These are phyloP conservation scores for Ceratocystis variospora DNA, from an alignment of 2,329 filamentous ascomycete species.

Conservation along the genomic window DNA sequence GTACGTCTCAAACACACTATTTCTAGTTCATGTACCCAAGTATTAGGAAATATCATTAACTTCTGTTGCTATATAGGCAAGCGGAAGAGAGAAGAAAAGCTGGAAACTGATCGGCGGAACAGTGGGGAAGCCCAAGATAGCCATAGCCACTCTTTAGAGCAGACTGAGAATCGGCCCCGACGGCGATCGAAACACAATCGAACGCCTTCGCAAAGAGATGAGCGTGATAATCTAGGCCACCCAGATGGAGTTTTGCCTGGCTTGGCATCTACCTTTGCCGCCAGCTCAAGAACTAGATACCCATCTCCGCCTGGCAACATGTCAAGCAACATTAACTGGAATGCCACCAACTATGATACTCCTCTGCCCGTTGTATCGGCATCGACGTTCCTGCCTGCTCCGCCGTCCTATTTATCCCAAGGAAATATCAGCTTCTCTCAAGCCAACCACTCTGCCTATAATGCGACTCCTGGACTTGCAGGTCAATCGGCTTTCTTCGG, in stretches of 20 bases:
- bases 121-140: not conserved
- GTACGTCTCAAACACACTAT: slow-evolving; percentile 46
- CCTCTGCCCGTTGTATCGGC: not conserved
- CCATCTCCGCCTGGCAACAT: not conserved
- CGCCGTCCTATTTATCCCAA: not conserved
- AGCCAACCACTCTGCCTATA: slow-evolving; percentile 1
- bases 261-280: not conserved
- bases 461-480: not conserved
- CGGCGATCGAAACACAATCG: not conserved
- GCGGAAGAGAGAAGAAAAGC: slow-evolving; percentile 12
- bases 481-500: slow-evolving; percentile 3
- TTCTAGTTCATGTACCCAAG: slow-evolving; percentile 40
- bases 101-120: slow-evolving; percentile 7
- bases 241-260: not conserved
- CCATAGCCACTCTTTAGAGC: not conserved
- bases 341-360: not conserved
- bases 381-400: not conserved
- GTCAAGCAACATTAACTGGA: not conserved
- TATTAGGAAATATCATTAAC: not conserved
- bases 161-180: not conserved
- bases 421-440: not conserved
- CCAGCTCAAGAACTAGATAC: slow-evolving; percentile 1
- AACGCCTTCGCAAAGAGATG: not conserved
- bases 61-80: slow-evolving; percentile 8
- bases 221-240: not conserved